Evolutionary conservation across 2,329 filamentous ascomycete genomes (phyloP).

Genomic region (Fusarium torulosum): DNA sequence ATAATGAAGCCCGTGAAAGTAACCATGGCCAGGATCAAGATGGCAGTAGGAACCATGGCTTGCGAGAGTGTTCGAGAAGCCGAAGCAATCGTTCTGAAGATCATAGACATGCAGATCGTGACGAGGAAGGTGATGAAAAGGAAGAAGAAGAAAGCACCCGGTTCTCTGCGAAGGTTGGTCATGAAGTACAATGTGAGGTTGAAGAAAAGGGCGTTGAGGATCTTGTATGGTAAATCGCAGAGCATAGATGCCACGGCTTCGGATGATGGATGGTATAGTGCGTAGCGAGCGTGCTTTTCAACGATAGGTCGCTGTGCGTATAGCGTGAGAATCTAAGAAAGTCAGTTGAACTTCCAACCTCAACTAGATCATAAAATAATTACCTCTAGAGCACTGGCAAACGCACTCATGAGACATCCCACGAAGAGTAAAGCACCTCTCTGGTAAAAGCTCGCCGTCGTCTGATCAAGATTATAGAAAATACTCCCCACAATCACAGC

Average conservation of each 20-base stretch:
- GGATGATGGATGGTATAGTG: slow-evolving; percentile 90
- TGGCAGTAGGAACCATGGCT: slow-evolving; percentile 48
- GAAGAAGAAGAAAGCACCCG: slow-evolving; percentile 88
- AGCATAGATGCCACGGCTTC: slow-evolving; percentile 90
- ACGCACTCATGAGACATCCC: slow-evolving; percentile 87
- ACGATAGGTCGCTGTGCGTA: slow-evolving; percentile 92
- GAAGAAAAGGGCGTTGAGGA: slow-evolving; percentile 80
- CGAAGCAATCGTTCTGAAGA: slow-evolving; percentile 62
- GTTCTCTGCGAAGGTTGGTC: slow-evolving; percentile 80
- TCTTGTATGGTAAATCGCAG: slow-evolving; percentile 83
- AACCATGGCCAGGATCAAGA: slow-evolving; percentile 60
- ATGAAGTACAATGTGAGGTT: slow-evolving; percentile 89
- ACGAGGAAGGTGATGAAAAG: slow-evolving; percentile 79
- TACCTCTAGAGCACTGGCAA: slow-evolving; percentile 80
- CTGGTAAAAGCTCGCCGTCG: slow-evolving; percentile 68
- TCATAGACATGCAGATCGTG: slow-evolving; percentile 77
- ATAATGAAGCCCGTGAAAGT: slow-evolving; percentile 80
- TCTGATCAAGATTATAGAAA: slow-evolving; percentile 61
- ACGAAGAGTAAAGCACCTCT: slow-evolving; percentile 88
- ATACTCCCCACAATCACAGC: slow-evolving; percentile 65
- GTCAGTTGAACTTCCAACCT: slow-evolving; percentile 48
- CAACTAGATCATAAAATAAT: slow-evolving; percentile 27
- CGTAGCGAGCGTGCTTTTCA: slow-evolving; percentile 88
- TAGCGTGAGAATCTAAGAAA: slow-evolving; percentile 80
- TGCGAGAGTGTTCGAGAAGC: slow-evolving; percentile 48